These are phyloP conservation scores for Cordyceps cateniannulata DNA, from an alignment of 2,329 filamentous ascomycete species.

Conservation along the genomic window DNA sequence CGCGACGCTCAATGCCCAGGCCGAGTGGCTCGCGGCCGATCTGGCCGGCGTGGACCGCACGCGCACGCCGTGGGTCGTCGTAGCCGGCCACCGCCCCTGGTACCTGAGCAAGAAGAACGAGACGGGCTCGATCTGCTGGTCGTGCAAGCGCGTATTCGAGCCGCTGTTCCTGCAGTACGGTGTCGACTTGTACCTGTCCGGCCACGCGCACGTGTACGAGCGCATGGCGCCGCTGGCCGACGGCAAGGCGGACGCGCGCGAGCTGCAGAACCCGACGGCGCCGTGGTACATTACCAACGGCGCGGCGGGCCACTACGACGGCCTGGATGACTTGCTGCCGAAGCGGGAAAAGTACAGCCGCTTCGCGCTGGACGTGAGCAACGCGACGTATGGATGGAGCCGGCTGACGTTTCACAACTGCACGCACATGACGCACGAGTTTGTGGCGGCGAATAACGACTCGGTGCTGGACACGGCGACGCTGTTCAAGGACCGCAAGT, in stretches of 20 bases:
- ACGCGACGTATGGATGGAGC: constrained; percentile 31
- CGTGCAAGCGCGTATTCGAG: constrained; percentile 5
- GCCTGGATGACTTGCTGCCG: constrained; percentile 17
- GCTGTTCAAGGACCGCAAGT: constrained; percentile 17
- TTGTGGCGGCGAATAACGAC: constrained; percentile 25
- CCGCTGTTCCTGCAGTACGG: constrained; percentile 3
- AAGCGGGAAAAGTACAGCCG: constrained; percentile 15
- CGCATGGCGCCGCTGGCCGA: not conserved
- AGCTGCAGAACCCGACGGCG: not conserved
- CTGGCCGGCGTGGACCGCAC: constrained; percentile 4
- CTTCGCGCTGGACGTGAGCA: constrained; percentile 23
- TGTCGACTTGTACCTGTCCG: constrained; percentile 4
- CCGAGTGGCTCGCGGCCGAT: not conserved
- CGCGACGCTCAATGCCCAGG: not conserved
- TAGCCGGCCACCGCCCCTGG: constrained; percentile 7
- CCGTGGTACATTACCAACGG: constrained; percentile 25
- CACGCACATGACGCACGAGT: constrained; percentile 32
- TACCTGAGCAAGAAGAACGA: not conserved
- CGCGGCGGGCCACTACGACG: constrained; percentile 23
- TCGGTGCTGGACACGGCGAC: constrained; percentile 25
- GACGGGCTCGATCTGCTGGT: not conserved
- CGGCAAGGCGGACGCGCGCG: not conserved
- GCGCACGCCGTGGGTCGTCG: constrained; percentile 8
- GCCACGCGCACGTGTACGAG: constrained; percentile 6
- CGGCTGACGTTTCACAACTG: constrained; percentile 33